Evolutionary conservation across 1,284 basidiomycete species (phyloP).

Genomic region (Agroathelia rolfsii): DNA sequence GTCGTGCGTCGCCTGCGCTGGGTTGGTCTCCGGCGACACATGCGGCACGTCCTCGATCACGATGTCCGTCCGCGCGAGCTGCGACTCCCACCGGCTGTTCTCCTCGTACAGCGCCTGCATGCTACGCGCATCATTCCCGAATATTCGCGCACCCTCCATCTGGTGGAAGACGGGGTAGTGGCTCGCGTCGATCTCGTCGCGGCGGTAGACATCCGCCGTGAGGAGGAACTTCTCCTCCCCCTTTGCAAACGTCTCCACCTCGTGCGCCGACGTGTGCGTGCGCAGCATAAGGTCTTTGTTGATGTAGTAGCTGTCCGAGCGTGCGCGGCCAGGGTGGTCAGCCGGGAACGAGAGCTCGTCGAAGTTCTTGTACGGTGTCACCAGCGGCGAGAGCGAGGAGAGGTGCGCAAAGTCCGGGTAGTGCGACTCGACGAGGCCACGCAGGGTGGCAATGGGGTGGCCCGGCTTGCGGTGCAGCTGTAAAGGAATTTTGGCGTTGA

Average conservation of each 20-base stretch:
- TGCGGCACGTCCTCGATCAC: conserved; percentile 81
- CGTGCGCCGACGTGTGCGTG: conserved; percentile 96
- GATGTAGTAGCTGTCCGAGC: conserved; percentile 94
- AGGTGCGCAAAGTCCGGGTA: conserved; percentile 63
- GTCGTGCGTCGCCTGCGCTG: conserved; percentile 73
- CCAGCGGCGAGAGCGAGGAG: conserved; percentile 77
- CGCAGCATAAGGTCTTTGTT: conserved; percentile 87
- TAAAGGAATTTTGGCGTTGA: conserved; percentile 65
- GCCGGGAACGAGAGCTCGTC: conserved; percentile 90
- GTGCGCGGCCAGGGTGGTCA: conserved; percentile 88
- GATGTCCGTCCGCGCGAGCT: conserved; percentile 64
- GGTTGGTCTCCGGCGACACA: conserved; percentile 68
- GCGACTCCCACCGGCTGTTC: conserved; percentile 50
- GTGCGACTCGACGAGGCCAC: conserved; percentile 77
- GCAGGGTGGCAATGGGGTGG: conserved; percentile 86
- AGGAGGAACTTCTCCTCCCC: conserved; percentile 82
- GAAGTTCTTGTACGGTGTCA: conserved; percentile 90
- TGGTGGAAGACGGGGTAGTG: conserved; percentile 99
- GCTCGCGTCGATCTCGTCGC: conserved; percentile 95
- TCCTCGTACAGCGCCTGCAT: conserved; percentile 55
- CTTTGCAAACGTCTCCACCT: conserved; percentile 81
- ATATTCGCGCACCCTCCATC: conserved; percentile 91
- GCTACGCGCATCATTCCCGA: conserved; percentile 39
- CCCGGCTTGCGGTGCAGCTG: conserved; percentile 66
- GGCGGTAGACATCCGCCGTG: conserved; percentile 95